phyloP scores from a whole-genome alignment of 2,329 filamentous ascomycete species.

The Dactylellina haptotyla region DNA sequence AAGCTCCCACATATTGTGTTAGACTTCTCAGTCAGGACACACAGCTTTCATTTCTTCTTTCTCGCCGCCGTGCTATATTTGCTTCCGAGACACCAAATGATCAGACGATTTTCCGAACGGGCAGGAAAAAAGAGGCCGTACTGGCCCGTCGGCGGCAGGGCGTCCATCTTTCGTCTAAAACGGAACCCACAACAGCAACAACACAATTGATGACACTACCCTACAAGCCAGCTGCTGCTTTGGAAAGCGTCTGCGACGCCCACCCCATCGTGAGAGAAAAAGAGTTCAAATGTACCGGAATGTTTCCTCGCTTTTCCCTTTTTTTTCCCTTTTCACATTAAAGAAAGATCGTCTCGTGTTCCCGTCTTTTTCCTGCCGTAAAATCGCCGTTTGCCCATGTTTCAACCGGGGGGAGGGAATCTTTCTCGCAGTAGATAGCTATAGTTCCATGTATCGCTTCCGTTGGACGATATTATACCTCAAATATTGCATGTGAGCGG shows the following conservation, averaged over 20 bases:
- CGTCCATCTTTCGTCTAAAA: conserved; percentile 31
- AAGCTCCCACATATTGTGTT: not conserved
- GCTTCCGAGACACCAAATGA: conserved; percentile 52
- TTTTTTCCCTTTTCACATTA: not conserved
- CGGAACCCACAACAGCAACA: conserved; percentile 50
- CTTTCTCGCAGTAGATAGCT: not conserved
- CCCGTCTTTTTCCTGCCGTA: conserved; percentile 4
- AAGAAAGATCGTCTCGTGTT: conserved; percentile 37
- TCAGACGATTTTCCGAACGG: conserved; percentile 52
- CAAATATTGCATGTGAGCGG: conserved; percentile 45
- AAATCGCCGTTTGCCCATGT: conserved; percentile 39
- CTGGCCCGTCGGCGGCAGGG: conserved; percentile 23
- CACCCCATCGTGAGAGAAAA: not conserved
- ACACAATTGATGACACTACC: conserved; percentile 28
- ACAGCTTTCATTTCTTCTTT: conserved; percentile 16
- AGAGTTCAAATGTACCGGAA: not conserved
- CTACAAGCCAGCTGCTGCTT: conserved; percentile 3
- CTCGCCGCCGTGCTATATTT: conserved; percentile 23
- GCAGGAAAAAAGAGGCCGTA: conserved; percentile 32
- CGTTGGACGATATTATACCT: conserved; percentile 10
- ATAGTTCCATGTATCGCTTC: conserved; percentile 19
- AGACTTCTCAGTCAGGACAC: not conserved
- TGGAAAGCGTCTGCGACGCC: conserved; percentile 3
- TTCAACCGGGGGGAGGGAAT: conserved; percentile 12
- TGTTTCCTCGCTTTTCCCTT: conserved; percentile 6